Evolutionary conservation across 2,329 filamentous ascomycete species (phyloP).

Genomic region (Waltergamsia citrina): DNA sequence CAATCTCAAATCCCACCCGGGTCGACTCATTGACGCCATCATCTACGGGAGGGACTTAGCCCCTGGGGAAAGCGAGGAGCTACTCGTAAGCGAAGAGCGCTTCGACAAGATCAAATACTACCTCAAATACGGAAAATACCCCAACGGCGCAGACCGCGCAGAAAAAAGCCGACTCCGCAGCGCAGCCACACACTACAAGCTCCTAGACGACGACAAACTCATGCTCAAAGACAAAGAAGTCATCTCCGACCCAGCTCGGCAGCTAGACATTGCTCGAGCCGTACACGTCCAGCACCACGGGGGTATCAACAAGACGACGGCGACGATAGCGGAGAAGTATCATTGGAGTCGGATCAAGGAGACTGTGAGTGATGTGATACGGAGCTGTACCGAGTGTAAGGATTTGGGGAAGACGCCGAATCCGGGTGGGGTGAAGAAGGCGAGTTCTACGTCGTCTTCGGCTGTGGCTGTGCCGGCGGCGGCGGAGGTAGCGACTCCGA

Average conservation of each 20-base stretch:
- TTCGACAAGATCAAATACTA: slow-evolving; percentile 99
- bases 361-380: slow-evolving; percentile 89
- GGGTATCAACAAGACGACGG: slow-evolving; percentile 97
- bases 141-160: slow-evolving; percentile 82
- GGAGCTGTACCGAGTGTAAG: slow-evolving; percentile 84
- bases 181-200: slow-evolving; percentile 91
- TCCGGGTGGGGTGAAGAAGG: background rate
- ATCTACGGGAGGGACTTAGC: slow-evolving; percentile 62
- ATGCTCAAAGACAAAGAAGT: slow-evolving; percentile 99
- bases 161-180: slow-evolving; percentile 92
- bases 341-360: slow-evolving; percentile 99
- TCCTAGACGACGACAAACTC: slow-evolving; percentile 66
- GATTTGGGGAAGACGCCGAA: slow-evolving; percentile 54
- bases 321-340: slow-evolving; percentile 84
- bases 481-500: background rate
- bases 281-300: slow-evolving; percentile 71
- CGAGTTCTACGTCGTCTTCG: background rate
- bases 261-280: slow-evolving; percentile 79
- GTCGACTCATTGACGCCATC: slow-evolving; percentile 63
- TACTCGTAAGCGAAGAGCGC: slow-evolving; percentile 85
- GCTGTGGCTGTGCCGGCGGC: background rate
- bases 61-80: slow-evolving; percentile 52
- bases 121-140: slow-evolving; percentile 89
- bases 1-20: slow-evolving; percentile 59
- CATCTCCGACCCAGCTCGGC: slow-evolving; percentile 77